These are phyloP conservation scores for Domatiomyces globalis DNA, from an alignment of 2,329 filamentous ascomycete genomes.

Conservation along the genomic window DNA sequence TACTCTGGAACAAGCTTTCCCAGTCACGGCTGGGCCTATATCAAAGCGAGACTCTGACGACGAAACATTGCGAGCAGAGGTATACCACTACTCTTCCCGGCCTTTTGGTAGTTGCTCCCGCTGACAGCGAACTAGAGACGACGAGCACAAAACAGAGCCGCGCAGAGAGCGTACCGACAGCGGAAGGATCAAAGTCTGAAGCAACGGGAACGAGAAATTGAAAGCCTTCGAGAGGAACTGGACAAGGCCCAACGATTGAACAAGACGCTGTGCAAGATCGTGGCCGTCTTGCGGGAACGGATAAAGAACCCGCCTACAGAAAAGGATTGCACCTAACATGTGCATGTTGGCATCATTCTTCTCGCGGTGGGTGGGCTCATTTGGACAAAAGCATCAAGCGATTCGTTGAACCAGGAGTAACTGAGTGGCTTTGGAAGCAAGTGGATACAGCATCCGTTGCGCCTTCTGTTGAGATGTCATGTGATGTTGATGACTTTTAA, in stretches of 20 bases:
- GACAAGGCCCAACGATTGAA: neutral
- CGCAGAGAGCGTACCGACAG: conserved; percentile 14
- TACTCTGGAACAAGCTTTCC: neutral
- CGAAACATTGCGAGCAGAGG: neutral
- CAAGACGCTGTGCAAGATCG: conserved; percentile 1
- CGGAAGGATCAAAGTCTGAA: conserved; percentile 12
- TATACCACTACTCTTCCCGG: neutral
- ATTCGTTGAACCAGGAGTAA: neutral
- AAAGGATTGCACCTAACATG: neutral
- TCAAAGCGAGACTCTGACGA: neutral
- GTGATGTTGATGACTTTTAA: neutral
- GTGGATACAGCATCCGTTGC: neutral
- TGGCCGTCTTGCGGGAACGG: neutral
- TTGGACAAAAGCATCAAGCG: neutral
- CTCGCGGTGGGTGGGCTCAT: neutral
- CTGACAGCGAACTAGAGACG: conserved; percentile 1
- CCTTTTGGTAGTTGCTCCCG: no score
- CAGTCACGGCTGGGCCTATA: neutral
- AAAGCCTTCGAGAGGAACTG: neutral
- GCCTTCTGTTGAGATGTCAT: neutral
- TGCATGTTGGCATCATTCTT: neutral
- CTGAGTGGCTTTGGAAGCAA: neutral
- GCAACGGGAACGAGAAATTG: neutral
- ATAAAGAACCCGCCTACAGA: neutral
- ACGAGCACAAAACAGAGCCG: conserved; percentile 8